Evolutionary conservation across 176 grass and related monocot genomes (phyloP).

Genomic region (Dendrocalamus sinicus): DNA sequence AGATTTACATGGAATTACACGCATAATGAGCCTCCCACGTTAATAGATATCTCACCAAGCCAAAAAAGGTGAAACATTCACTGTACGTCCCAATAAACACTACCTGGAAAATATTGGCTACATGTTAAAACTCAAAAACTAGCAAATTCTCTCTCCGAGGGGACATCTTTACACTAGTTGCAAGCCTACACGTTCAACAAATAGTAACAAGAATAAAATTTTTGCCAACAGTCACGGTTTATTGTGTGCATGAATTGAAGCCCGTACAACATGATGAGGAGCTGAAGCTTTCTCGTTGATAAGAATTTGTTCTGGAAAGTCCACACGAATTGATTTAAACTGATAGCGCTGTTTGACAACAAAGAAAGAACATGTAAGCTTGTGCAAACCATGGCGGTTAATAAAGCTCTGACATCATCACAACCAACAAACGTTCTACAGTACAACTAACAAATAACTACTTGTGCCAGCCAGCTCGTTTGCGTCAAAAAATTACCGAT

Average conservation of each 20-base stretch:
- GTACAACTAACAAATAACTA: not conserved
- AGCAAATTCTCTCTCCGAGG: not conserved
- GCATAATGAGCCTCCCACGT: not conserved
- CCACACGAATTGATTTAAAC: conserved; percentile 60
- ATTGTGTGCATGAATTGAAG: conserved; percentile 56
- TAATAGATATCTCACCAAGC: not conserved
- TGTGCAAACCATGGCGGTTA: not conserved
- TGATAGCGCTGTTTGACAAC: conserved; percentile 58
- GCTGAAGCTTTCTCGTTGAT: conserved; percentile 65
- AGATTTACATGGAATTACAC: conserved; percentile 18
- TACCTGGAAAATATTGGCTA: not conserved
- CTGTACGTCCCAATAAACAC: not conserved
- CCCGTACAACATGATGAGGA: conserved; percentile 45
- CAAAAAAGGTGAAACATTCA: not conserved
- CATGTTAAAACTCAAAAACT: not conserved
- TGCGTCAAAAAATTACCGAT: not conserved
- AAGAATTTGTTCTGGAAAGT: conserved; percentile 74
- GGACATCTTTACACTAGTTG: not conserved
- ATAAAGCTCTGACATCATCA: not conserved
- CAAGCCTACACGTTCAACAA: conserved; percentile 1
- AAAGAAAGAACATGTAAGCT: conserved; percentile 16
- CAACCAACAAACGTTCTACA: not conserved
- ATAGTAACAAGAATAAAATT: not conserved
- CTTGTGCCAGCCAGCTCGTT: not conserved
- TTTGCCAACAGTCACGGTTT: conserved; percentile 38